Evolutionary conservation across 2,329 filamentous ascomycete species (phyloP).

Genomic region (Bipolaris victoriae): DNA sequence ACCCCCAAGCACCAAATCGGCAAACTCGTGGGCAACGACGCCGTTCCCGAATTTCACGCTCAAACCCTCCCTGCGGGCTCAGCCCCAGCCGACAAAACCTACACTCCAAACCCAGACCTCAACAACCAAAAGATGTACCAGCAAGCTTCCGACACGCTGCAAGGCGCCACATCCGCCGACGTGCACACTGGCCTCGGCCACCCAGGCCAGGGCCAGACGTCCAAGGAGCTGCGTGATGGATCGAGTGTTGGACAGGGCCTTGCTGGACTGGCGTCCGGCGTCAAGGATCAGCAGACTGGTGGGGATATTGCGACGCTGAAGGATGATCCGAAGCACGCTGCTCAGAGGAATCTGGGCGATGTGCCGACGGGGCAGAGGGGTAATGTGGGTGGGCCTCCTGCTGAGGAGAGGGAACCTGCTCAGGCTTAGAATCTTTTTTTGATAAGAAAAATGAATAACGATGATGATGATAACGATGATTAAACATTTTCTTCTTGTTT

Average conservation of each 20-base stretch:
- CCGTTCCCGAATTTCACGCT: constrained; percentile 67
- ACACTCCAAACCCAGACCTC: constrained; percentile 53
- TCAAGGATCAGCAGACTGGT: constrained; percentile 12
- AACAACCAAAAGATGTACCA: constrained; percentile 53
- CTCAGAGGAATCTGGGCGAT: constrained; percentile 49
- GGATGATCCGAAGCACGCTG: constrained; percentile 42
- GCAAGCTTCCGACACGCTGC: constrained; percentile 55
- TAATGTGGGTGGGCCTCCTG: constrained; percentile 36
- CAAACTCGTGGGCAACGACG: constrained; percentile 63
- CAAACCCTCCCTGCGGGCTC: constrained; percentile 67
- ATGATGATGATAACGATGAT: too few species aligned
- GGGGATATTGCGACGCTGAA: constrained; percentile 31
- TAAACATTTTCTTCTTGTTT: too few species aligned
- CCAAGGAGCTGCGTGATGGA: constrained; percentile 57
- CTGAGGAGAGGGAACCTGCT: constrained; percentile 47
- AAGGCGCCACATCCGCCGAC: constrained; percentile 59
- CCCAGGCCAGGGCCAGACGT: constrained; percentile 58
- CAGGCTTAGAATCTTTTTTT: constrained; percentile 12
- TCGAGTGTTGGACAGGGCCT: constrained; percentile 53
- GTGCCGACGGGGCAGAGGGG: constrained; percentile 45
- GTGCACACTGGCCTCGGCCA: constrained; percentile 62
- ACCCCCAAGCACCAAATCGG: constrained; percentile 69
- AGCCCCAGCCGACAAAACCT: constrained; percentile 60
- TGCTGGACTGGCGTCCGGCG: constrained; percentile 49
- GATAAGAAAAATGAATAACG: background rate